Percentiles rank a stretch among this genome's conserved stretches.
phyloP scores from a whole-genome alignment of 441 rosid genomes.

The Arabidopsis lyrata region DNA sequence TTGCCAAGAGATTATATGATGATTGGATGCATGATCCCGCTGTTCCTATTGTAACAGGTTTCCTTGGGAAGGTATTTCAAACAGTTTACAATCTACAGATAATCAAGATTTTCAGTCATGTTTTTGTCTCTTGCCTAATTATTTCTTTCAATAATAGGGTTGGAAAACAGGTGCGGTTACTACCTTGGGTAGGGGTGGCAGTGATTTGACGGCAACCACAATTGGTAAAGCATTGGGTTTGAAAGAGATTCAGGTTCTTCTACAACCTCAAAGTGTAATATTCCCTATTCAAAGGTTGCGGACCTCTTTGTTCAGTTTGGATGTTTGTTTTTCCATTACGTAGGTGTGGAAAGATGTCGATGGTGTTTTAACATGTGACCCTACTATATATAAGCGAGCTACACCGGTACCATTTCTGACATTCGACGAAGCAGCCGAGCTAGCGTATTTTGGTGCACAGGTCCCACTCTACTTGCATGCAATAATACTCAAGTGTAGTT shows the following conservation, averaged over 20 bases:
- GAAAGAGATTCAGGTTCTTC: constrained; percentile 84
- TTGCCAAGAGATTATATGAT: constrained; percentile 78
- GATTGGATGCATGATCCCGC: constrained; percentile 85
- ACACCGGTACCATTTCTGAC: constrained; percentile 85
- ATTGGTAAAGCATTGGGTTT: constrained; percentile 91
- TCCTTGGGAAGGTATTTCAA: constrained; percentile 80
- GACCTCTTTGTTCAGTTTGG: constrained; percentile 22
- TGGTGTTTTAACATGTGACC: constrained; percentile 96
- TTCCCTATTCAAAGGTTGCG: not conserved
- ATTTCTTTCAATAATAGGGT: constrained; percentile 54
- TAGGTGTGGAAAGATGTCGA: constrained; percentile 99
- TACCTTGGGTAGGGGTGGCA: constrained; percentile 93
- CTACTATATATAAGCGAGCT: constrained; percentile 71
- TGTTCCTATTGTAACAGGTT: constrained; percentile 88
- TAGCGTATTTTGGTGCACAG: constrained; percentile 98
- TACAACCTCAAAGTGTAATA: not conserved
- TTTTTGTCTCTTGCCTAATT: constrained; percentile 16
- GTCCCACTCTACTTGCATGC: constrained; percentile 46
- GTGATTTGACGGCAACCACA: constrained; percentile 96
- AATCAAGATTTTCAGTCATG: not conserved
- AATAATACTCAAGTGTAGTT: constrained; percentile 13
- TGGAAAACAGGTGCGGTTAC: constrained; percentile 91
- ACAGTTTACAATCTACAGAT: constrained; percentile 17
- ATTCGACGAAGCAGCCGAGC: constrained; percentile 97
- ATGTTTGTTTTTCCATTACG: constrained; percentile 7